These are phyloP conservation scores for Pichia sp. DNA, from an alignment of 1,139 yeast genomes.

Conservation along the genomic window DNA sequence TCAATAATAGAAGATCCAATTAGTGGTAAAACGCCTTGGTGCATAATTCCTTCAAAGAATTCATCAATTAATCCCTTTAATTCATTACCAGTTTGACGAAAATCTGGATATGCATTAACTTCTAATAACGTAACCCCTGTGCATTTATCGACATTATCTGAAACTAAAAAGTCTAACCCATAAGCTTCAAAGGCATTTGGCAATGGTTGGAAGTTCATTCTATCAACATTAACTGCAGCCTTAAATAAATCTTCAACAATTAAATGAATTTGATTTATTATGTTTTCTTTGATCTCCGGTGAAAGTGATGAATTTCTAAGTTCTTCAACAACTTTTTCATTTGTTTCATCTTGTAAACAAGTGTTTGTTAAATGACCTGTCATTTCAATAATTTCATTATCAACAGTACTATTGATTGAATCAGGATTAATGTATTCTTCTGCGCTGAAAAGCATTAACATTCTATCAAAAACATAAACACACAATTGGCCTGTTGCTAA, in stretches of 20 bases:
- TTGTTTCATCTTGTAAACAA: constrained; percentile 57
- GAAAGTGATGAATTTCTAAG: constrained; percentile 43
- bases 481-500: constrained; percentile 64
- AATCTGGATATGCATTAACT: constrained; percentile 92
- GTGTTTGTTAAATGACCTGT: constrained; percentile 86
- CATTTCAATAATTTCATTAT: constrained; percentile 38
- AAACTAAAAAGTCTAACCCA: constrained; percentile 83
- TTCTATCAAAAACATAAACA: constrained; percentile 72
- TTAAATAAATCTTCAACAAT: constrained; percentile 66
- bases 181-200: constrained; percentile 76
- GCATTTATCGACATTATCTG: constrained; percentile 34
- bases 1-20: constrained; percentile 21
- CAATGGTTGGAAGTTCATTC: constrained; percentile 83
- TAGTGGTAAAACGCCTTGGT: constrained; percentile 37
- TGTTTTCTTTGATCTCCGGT: constrained; percentile 32
- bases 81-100: constrained; percentile 85
- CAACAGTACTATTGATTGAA: background rate
- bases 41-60: constrained; percentile 46
- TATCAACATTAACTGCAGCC: constrained; percentile 77
- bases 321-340: constrained; percentile 52
- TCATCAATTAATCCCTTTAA: constrained; percentile 59
- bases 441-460: constrained; percentile 76
- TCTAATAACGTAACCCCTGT: constrained; percentile 57
- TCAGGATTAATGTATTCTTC: constrained; percentile 40
- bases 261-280: constrained; percentile 51